Base-by-base conservation (phyloP, 257 asterid genomes). In the Handroanthus guayacan region DNA sequence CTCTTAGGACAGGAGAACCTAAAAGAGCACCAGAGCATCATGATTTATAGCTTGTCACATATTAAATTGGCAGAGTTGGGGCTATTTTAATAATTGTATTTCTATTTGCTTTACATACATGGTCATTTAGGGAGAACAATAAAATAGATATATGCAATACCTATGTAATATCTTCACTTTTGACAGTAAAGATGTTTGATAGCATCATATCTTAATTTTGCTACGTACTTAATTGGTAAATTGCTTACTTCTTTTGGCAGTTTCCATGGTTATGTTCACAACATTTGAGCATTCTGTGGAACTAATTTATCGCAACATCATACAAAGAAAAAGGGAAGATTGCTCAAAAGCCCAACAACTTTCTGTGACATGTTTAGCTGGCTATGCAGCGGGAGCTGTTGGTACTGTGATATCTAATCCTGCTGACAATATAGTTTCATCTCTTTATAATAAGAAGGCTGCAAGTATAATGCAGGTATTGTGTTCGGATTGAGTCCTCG, bases 211-310 rank as follows among this genome's bases (percentile, higher is more conserved):
- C 66, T 9, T 75, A 25, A 25, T 71, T 34, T 54, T 13, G 50
- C 14, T 5, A 44, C 38, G 20, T 44, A 48, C 54, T 45, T 38
- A 63, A 79, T 17, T 54, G 47, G 37, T 55, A 14, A 54, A 62
- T 57, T 67, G 38, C 52, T 50, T 18, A 13, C 75, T 56, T 78
- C 18, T 37, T 70, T 61, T 77, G 67, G 88, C 91, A 88, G 96
- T 88, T 77, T 86, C 96, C 63, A 87, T 89, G 92, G 52, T 90
- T 38, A 90, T 90, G 94, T 90, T 90, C 76, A 79, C 91, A n/a
- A 88, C 96, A 34, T 90, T 90, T 75, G 96, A 90, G 79, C 89
- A 89, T 75, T 84, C 92, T 2, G 91, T 89, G 79, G 97, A 91
- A 72, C 64, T 84, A 64, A 87, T 87, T 72, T 88, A 89, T 78